Evolutionary conservation across 192 early-diverging fungal species (phyloP), one percentile per base, ranked within the genome.

Genomic region (Gorgonomyces haynaldii): DNA sequence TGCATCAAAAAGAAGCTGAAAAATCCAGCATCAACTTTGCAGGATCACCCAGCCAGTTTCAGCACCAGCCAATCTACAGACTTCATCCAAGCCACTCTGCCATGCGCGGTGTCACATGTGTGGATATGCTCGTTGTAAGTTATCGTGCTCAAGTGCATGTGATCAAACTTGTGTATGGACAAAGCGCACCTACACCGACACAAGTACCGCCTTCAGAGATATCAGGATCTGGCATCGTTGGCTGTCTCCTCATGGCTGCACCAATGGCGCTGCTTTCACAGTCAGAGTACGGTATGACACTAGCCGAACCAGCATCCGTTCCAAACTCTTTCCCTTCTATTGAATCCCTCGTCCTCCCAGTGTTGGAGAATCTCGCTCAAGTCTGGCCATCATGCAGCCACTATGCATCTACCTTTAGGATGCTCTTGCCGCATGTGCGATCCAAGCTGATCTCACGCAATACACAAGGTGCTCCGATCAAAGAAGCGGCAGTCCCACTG

Each of bases 91-190:
- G 23, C 23, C 23, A 1, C 42, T 16, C 37, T 23, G 29, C 37
- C 4, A 42, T 54, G 2, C 30, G 28, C 19, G 28, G 26, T 8
- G 8, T 28, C 12, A 42, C 53, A 24, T n/a, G n/a, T n/a, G n/a
- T n/a, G n/a, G n/a, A n/a, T n/a, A n/a, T n/a, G n/a, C n/a, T n/a
- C n/a, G n/a, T n/a, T n/a, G n/a, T n/a, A n/a, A n/a, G n/a, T n/a
- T 61, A 61, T 31, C 37, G 50, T 12, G 60, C 47, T 13, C 53
- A 56, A 31, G 45, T 43, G 7, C 29, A 15, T 23, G 32, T 61
- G 22, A 36, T 61, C 19, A 43, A 50, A 25, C 12, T 21, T n/a
- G 23, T 53, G 6, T 61, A 49, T 42, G 37, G 31, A 13, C 23
- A 21, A 27, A 27, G 7, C 38, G 31, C 54, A 2, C 53, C 45